Percentiles rank a stretch among this genome's conserved stretches.
phyloP scores from a whole-genome alignment of 352 stramenopile species.

The Hyaloperonospora arabidopsidis region DNA sequence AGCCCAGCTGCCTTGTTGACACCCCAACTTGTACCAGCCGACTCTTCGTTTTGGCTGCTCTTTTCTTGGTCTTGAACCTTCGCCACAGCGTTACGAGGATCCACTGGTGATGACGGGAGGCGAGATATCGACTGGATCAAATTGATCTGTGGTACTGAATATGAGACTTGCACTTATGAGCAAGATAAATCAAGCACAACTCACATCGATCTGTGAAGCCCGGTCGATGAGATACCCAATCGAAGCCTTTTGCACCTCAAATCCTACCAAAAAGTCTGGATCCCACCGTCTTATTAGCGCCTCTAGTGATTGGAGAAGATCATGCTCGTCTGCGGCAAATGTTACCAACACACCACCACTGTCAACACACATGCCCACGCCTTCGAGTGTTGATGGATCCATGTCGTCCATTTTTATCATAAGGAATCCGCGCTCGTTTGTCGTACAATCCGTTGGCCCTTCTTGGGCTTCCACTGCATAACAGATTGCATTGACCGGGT shows the following conservation, averaged over 20 bases:
- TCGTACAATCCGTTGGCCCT: conserved; percentile 41
- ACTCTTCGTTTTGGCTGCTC: conserved; percentile 30
- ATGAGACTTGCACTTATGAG: conserved; percentile 1
- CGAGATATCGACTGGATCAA: conserved; percentile 62
- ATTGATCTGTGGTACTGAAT: conserved; percentile 46
- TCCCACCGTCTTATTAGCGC: conserved; percentile 61
- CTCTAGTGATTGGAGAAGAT: conserved; percentile 50
- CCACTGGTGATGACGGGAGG: conserved; percentile 43
- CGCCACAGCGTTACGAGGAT: conserved; percentile 38
- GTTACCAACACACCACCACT: conserved; percentile 28
- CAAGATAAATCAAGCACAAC: conserved; percentile 14
- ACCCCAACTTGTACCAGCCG: conserved; percentile 68
- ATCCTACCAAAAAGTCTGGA: conserved; percentile 86
- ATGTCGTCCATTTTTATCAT: conserved; percentile 25
- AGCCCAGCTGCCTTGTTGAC: conserved; percentile 79
- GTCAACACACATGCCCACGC: conserved; percentile 32
- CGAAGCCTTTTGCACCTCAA: conserved; percentile 79
- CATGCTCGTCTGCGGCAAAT: conserved; percentile 37
- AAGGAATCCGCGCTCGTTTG: conserved; percentile 45
- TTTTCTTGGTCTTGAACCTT: conserved; percentile 17
- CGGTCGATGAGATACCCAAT: conserved; percentile 74
- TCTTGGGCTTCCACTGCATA: conserved; percentile 73
- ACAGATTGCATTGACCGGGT: conserved; percentile 55
- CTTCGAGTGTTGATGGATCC: conserved; percentile 11
- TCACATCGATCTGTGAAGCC: conserved; percentile 47